Conservation (phyloP, 1,284 basidiomycete genomes). For the Apiotrichum domesticum region DNA sequence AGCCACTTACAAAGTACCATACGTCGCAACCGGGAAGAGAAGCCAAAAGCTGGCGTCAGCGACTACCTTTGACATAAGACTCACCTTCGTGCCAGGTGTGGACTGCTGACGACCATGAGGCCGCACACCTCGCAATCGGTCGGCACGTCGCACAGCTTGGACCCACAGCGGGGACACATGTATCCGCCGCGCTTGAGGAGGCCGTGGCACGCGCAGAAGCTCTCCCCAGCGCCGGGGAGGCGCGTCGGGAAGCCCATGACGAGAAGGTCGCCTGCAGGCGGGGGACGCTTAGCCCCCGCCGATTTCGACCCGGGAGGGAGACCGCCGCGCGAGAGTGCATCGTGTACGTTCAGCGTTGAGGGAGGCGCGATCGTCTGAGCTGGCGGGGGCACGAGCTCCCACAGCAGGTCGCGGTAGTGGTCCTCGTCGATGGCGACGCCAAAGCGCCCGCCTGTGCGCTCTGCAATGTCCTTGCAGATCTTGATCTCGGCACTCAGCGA, state of each 20-base stretch:
- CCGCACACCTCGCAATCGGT: conserved; percentile 97
- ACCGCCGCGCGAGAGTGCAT: conserved; percentile 52
- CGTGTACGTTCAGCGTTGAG: conserved; percentile 35
- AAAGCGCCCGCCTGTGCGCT: conserved; percentile 83
- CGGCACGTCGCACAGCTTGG: conserved; percentile 93
- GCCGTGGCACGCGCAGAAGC: conserved; percentile 88
- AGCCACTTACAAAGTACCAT: conserved; percentile 20
- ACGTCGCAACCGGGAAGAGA: conserved; percentile 37
- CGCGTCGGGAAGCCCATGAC: conserved; percentile 98
- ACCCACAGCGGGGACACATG: conserved; percentile 85
- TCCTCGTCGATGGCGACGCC: conserved; percentile 96
- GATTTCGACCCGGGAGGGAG: conserved; percentile 18
- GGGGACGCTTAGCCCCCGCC: conserved; percentile 40
- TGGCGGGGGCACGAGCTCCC: conserved; percentile 92
- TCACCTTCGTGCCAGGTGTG: conserved; percentile 90
- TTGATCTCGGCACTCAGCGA: conserved; percentile 95
- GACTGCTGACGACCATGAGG: conserved; percentile 94
- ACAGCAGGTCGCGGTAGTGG: conserved; percentile 89
- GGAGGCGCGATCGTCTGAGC: conserved; percentile 57
- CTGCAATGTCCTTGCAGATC: conserved; percentile 84
- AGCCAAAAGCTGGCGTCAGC: conserved; percentile 41
- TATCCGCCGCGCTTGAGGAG: conserved; percentile 85
- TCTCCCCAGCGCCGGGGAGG: conserved; percentile 73
- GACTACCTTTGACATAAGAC: conserved; percentile 35
- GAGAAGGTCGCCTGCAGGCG: conserved; percentile 81